phyloP scores from a whole-genome alignment of 228 moss, liverwort and hornwort species.

The Sphagnum fallax region DNA sequence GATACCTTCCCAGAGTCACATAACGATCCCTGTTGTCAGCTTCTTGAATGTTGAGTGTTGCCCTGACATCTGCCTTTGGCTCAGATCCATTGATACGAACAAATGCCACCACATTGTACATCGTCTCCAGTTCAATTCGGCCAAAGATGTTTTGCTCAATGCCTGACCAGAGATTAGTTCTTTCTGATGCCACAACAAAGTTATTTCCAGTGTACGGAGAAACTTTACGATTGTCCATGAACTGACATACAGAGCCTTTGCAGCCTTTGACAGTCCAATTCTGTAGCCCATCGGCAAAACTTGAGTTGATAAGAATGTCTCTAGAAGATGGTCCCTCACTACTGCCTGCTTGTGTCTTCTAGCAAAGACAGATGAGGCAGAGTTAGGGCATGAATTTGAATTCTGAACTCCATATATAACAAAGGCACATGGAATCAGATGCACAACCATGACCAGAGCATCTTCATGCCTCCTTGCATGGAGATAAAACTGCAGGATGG shows the following conservation, averaged over 20 bases:
- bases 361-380: slow-evolving; percentile 6
- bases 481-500: too few species aligned
- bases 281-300: slow-evolving; percentile 46
- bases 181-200: slow-evolving; percentile 68
- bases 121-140: slow-evolving; percentile 54
- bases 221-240: slow-evolving; percentile 41
- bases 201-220: slow-evolving; percentile 49
- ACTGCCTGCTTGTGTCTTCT: slow-evolving; percentile 20
- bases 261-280: slow-evolving; percentile 68
- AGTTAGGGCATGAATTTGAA: slow-evolving; percentile 10
- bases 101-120: slow-evolving; percentile 49
- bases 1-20: slow-evolving; percentile 72
- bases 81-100: slow-evolving; percentile 57
- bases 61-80: slow-evolving; percentile 47
- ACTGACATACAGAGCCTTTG: slow-evolving; percentile 44
- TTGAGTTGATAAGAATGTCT: slow-evolving; percentile 30
- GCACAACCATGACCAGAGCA: too few species aligned
- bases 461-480: too few species aligned
- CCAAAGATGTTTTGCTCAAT: slow-evolving; percentile 80
- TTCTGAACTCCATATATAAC: not conserved
- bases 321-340: slow-evolving; percentile 12
- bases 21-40: slow-evolving; percentile 57
- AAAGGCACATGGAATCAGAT: too few species aligned
- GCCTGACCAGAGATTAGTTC: slow-evolving; percentile 68
- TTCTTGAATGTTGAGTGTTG: slow-evolving; percentile 61